Percentiles rank a stretch among this genome's conserved stretches.
phyloP scores from a whole-genome alignment of 208 protist genomes.

The Crithidia thermophila region DNA sequence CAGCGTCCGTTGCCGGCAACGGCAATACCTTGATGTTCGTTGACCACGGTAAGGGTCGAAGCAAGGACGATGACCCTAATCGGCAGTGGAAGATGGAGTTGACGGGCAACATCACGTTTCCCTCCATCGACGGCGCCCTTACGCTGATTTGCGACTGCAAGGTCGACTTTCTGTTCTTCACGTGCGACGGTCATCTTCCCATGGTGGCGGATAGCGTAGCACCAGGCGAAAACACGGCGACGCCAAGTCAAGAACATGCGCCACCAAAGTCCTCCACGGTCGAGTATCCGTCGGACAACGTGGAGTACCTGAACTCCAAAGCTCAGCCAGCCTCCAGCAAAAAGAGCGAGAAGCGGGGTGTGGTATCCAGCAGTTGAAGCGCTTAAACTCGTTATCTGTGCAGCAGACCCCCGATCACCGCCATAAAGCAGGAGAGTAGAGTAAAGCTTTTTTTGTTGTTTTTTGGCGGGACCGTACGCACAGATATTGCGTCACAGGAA shows the following conservation, averaged over 20 bases:
- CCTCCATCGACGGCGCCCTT: constrained; percentile 17
- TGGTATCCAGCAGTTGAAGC: too few species aligned
- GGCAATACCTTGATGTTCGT: constrained; percentile 5
- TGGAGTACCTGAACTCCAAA: not conserved
- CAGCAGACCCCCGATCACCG: too few species aligned
- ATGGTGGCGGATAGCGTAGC: not conserved
- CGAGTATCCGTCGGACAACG: too few species aligned
- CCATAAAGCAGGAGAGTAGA: too few species aligned
- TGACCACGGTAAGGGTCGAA: not conserved
- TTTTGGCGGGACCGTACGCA: too few species aligned
- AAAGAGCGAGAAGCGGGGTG: too few species aligned
- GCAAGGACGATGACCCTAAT: constrained; percentile 1
- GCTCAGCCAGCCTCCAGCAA: not conserved
- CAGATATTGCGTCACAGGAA: too few species aligned
- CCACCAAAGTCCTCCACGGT: too few species aligned
- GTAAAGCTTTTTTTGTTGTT: too few species aligned
- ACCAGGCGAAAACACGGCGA: not conserved
- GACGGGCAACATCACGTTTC: constrained; percentile 14
- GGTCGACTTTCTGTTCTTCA: constrained; percentile 17
- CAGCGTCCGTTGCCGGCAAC: not conserved
- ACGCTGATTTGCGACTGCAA: constrained; percentile 21
- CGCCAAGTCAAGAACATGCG: not conserved
- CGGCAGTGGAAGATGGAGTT: constrained; percentile 12
- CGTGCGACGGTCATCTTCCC: not conserved
- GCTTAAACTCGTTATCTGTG: too few species aligned